These are phyloP conservation scores for Amylocarpus encephaloides DNA, from an alignment of 2,329 filamentous ascomycete species.

Conservation along the genomic window DNA sequence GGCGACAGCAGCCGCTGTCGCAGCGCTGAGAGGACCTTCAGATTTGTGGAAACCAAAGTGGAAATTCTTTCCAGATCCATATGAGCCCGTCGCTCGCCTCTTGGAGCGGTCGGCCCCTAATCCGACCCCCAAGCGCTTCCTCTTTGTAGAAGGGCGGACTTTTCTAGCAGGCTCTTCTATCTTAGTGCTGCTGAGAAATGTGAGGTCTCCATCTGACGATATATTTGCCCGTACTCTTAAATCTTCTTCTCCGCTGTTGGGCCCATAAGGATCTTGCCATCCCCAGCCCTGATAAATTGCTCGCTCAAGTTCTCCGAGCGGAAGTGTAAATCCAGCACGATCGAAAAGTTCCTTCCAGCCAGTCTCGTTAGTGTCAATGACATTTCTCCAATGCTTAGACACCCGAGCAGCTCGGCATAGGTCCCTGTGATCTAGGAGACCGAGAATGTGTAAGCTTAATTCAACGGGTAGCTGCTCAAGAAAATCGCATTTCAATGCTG, in stretches of 20 bases:
- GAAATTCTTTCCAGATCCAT: constrained; percentile 22
- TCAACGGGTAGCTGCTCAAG: constrained; percentile 77
- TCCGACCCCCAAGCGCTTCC: constrained; percentile 26
- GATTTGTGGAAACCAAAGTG: constrained; percentile 38
- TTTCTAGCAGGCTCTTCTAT: constrained; percentile 20
- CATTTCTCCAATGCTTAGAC: constrained; percentile 86
- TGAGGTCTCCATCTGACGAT: constrained; percentile 46
- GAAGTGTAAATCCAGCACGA: constrained; percentile 70
- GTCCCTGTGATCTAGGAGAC: constrained; percentile 77
- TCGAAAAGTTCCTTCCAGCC: constrained; percentile 94
- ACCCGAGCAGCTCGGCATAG: constrained; percentile 89
- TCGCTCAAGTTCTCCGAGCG: constrained; percentile 74
- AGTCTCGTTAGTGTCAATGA: constrained; percentile 87
- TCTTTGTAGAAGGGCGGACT: constrained; percentile 27
- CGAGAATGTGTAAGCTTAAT: constrained; percentile 78
- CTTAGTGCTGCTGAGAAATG: constrained; percentile 9
- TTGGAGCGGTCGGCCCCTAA: constrained; percentile 26
- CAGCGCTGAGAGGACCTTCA: constrained; percentile 80
- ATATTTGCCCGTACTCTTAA: constrained; percentile 50
- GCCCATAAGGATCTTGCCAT: constrained; percentile 81
- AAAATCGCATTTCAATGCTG: constrained; percentile 91
- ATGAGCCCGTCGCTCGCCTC: constrained; percentile 24
- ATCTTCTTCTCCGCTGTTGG: constrained; percentile 73
- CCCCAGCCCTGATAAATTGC: constrained; percentile 93
- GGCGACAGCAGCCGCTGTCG: constrained; percentile 74